Evolutionary conservation across 306 rosid genomes (phyloP), one percentile per base, ranked within the genome.

Genomic region (Aeschynomene evenia): DNA sequence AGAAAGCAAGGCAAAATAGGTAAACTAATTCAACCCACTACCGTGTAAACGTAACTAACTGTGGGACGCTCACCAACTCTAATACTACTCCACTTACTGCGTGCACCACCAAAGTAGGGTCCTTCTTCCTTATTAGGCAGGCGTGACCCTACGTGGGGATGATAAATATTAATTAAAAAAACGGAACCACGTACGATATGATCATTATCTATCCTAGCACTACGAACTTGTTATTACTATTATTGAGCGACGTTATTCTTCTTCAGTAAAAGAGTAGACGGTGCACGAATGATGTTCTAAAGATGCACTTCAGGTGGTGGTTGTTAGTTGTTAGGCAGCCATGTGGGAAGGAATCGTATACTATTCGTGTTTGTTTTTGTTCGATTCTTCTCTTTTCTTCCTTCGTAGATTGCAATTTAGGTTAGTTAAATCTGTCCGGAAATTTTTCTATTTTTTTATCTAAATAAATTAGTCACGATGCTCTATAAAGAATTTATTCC

Each of bases 1-100:
- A n/a, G n/a, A n/a, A n/a, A n/a, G n/a, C 7, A 67, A 37, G 40
- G 40, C 5, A 55, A 40, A 58, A 19, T 14, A 6, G 66, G 23
- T 77, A 57, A n/a, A 77, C 76, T 72, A 70, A 77, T 70, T 62
- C 42, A 48, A 69, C 51, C 80, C 66, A 69, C 57, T n/a, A 19
- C 34, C 19, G 1, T 18, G 8, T n/a, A 29, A 29, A 50, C 48
- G 15, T 2, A 36, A 58, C 21, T 2, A 36, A 58, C 21, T 15
- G 9, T 68, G 31, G 33, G 76, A 40, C 39, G 58, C 62, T 59
- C 42, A 59, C 54, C 71, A 61, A 68, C 68, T 54, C 54, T n/a
- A n/a, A 53, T 51, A 19, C 22, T 20, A 18, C n/a, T 21, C 65
- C 71, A 81, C 51, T 77, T 62, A 51, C 33, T 0, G 14, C 52